Evolutionary conservation across 2,329 filamentous ascomycete species (phyloP).

Genomic region (Tolypocladium paradoxum): DNA sequence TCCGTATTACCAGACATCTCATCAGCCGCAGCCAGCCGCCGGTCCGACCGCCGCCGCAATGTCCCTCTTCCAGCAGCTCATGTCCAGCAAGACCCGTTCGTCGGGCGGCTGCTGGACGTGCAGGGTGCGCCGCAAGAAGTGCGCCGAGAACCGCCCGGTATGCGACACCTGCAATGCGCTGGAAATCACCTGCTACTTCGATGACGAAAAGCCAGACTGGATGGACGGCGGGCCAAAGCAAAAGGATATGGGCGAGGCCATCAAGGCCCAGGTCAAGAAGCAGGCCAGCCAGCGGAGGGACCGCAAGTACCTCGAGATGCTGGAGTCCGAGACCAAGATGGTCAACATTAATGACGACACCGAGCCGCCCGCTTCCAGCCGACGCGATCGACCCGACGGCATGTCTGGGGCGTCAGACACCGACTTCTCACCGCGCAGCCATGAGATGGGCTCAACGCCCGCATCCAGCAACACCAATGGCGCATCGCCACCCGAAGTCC

Average conservation of each 20-base stretch:
- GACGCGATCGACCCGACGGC: conserved; percentile 1
- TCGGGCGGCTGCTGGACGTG: conserved; percentile 50
- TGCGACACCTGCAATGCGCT: conserved; percentile 41
- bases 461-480: conserved; percentile 18
- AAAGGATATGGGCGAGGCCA: conserved; percentile 36
- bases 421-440: conserved; percentile 12
- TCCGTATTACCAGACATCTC: not conserved
- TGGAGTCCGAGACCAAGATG: conserved; percentile 22
- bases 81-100: conserved; percentile 22
- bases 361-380: conserved; percentile 4
- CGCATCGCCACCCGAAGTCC: conserved; percentile 19
- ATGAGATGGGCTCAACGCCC: conserved; percentile 15
- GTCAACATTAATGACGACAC: conserved; percentile 11
- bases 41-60: conserved; percentile 4
- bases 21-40: not conserved
- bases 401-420: conserved; percentile 16
- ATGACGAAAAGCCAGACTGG: conserved; percentile 43
- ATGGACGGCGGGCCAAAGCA: conserved; percentile 43
- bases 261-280: conserved; percentile 48
- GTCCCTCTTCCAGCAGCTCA: conserved; percentile 11
- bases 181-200: conserved; percentile 46
- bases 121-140: conserved; percentile 50
- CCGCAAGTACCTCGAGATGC: conserved; percentile 33
- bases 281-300: conserved; percentile 40
- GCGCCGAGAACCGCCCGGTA: conserved; percentile 40